These are phyloP conservation scores for Medicago truncatula DNA, from an alignment of 306 rosid species.

Conservation along the genomic window MtrunA17r5.0-ANR NC_053045.1:34696001-34696500, in stretches of 20 bases:
- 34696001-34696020: constrained; percentile 86
- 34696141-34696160: constrained; percentile 88
- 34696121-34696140: constrained; percentile 86
- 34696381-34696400: no score
- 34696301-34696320: constrained; percentile 86
- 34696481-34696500: no score
- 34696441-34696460: no score
- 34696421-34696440: no score
- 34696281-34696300: constrained; percentile 61
- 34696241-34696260: constrained; percentile 86
- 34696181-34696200: constrained; percentile 82
- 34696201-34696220: constrained; percentile 77
- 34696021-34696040: constrained; percentile 75
- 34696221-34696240: constrained; percentile 80
- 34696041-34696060: constrained; percentile 78
- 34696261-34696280: constrained; percentile 92
- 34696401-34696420: no score
- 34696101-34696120: constrained; percentile 23
- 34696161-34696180: constrained; percentile 94
- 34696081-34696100: constrained; percentile 62
- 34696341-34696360: constrained; percentile 75
- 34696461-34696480: no score
- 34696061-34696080: constrained; percentile 82
- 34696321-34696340: constrained; percentile 78
- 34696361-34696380: constrained; percentile 44